These are phyloP conservation scores for Neofusicoccum sp. DNA, from an alignment of 2,329 filamentous ascomycete genomes.

Conservation along the genomic window DNA sequence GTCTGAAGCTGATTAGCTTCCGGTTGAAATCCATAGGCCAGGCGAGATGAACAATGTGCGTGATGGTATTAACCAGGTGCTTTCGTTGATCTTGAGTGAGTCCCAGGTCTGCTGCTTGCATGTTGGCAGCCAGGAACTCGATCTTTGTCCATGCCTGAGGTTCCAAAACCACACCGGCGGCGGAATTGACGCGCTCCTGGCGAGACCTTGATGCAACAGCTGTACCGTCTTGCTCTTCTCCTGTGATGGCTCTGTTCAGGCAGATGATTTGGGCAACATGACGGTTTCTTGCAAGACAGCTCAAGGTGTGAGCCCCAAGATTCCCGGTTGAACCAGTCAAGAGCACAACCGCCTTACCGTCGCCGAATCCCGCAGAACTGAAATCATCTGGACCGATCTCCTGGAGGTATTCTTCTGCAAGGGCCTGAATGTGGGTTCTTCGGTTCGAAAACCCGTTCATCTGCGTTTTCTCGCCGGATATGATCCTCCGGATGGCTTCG, in stretches of 20 bases:
- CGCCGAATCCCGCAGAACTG: not conserved
- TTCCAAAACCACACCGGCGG: not conserved
- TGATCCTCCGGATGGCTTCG: not conserved
- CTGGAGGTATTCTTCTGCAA: not conserved
- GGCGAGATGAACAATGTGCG: slow-evolving; percentile 19
- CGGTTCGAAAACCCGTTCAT: not conserved
- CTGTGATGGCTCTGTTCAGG: not conserved
- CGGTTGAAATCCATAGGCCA: slow-evolving; percentile 22
- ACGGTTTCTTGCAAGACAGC: not conserved
- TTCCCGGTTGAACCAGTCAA: slow-evolving; percentile 2
- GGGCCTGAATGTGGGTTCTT: not conserved
- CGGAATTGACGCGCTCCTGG: not conserved
- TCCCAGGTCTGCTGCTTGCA: not conserved
- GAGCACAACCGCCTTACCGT: not conserved
- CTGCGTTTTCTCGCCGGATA: not conserved
- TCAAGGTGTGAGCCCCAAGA: not conserved
- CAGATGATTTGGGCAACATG: not conserved
- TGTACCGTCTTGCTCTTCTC: not conserved
- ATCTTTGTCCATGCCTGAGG: not conserved
- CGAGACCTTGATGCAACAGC: not conserved
- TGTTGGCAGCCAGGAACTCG: not conserved
- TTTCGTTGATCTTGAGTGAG: not conserved
- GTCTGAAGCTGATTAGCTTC: not conserved
- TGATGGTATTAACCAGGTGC: not conserved
- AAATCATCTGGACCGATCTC: not conserved